Base-by-base conservation (phyloP, 495 filamentous ascomycete species). In the Tuber indicum region DNA sequence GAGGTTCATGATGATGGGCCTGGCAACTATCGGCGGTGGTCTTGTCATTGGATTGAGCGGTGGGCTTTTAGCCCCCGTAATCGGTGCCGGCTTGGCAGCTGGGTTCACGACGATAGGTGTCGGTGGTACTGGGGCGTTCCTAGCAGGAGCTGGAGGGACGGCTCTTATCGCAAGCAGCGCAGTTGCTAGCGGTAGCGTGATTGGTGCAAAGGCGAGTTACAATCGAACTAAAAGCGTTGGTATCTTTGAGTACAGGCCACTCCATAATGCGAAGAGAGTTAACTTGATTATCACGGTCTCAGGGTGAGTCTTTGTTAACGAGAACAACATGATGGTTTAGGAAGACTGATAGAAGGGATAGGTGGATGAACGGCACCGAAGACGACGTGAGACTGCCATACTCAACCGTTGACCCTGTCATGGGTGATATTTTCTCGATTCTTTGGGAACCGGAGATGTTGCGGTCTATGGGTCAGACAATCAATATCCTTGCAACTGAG, bases 371-470 rank as follows among this genome's bases (percentile, higher is more conserved):
- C 66, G 95, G 96, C 75, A 98, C 96, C 83, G 90, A 96, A 58
- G 96, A 99, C 84, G 96, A 99, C 84, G 94, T 98, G 58, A 92
- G 96, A 75, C 84, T 99, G 77, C 96, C 96, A 21, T 99, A 90
- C 84, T 97, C 93, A 85, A 99, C 96, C 3, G 91, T 99, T 5
- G 94, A 98, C 84, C 94, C 96, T 0, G 89, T 98, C 76, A 98
- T 99, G 96, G 96, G 96, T 46, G 96, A 99, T 86, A 89, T 99
- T 36, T 99, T 98, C 85, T 98, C 96, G 0, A 91, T 99, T 14
- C 87, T 95, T 74, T 99, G 96, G 96, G 96, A 99, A 84, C 96
- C 96, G 6, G 96, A 99, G 80, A 97, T 99, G 94, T 88, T 99
- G 78, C 91, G 89, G 71, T 96, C 92, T 82, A 98, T 97, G 92